Conservation (phyloP, 2,329 filamentous ascomycete species). For the Metarhizium album region DNA sequence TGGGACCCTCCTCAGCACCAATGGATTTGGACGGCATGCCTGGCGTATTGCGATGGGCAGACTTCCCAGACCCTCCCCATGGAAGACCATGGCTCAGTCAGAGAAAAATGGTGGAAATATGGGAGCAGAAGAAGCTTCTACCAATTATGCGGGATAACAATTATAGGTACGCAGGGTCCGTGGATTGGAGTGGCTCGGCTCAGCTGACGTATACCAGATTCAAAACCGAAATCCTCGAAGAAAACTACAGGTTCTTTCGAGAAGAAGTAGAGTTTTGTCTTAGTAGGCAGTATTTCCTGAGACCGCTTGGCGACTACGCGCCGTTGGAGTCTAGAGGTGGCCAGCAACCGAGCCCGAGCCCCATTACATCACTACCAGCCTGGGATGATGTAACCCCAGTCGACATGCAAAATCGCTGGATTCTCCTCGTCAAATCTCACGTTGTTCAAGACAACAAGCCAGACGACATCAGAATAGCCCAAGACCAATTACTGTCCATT, state of each 20-base stretch:
- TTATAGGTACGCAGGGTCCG: slow-evolving; percentile 31
- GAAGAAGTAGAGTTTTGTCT: slow-evolving; percentile 45
- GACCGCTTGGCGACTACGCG: slow-evolving; percentile 19
- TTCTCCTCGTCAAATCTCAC: slow-evolving; percentile 41
- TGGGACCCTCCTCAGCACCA: slow-evolving; percentile 25
- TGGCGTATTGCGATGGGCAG: slow-evolving; percentile 46
- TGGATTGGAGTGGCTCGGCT: not conserved
- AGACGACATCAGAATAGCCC: slow-evolving; percentile 44
- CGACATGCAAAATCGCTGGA: slow-evolving; percentile 41
- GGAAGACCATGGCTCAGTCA: slow-evolving; percentile 36
- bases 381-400: slow-evolving; percentile 37
- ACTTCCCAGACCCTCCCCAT: slow-evolving; percentile 47
- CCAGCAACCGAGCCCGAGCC: slow-evolving; percentile 8
- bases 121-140: slow-evolving; percentile 37
- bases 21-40: slow-evolving; percentile 30
- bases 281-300: slow-evolving; percentile 34
- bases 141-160: slow-evolving; percentile 40
- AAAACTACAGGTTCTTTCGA: slow-evolving; percentile 41
- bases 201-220: slow-evolving; percentile 27
- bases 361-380: slow-evolving; percentile 27
- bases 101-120: slow-evolving; percentile 46
- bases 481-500: slow-evolving; percentile 37
- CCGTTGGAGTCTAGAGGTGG: slow-evolving; percentile 19
- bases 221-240: slow-evolving; percentile 42
- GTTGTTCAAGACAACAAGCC: slow-evolving; percentile 47